Evolutionary conservation across 1,139 yeast species (phyloP).

Genomic region (Taphrina wiesneri): DNA sequence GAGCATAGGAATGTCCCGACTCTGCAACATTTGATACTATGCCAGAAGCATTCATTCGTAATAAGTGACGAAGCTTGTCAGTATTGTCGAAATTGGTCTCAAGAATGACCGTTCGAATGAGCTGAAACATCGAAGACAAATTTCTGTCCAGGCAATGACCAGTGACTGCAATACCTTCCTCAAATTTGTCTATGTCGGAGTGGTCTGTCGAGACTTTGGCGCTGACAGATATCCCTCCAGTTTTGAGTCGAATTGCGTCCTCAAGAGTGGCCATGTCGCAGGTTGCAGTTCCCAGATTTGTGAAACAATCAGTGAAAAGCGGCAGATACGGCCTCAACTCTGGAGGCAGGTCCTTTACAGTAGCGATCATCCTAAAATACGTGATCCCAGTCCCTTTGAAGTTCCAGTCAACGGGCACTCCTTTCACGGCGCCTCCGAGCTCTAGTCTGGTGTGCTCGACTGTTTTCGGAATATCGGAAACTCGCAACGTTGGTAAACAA

Average conservation of each 20-base stretch:
- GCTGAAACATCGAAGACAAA: conserved; percentile 57
- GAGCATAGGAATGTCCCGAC: conserved; percentile 83
- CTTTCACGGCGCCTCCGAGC: conserved; percentile 36
- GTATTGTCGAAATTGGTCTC: conserved; percentile 69
- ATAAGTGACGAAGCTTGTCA: conserved; percentile 69
- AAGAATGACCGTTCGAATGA: conserved; percentile 68
- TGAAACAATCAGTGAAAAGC: conserved; percentile 73
- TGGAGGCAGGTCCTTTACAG: conserved; percentile 57
- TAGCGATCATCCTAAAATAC: conserved; percentile 63
- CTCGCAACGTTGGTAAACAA: conserved; percentile 72
- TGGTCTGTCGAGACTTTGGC: conserved; percentile 63
- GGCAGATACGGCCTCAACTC: conserved; percentile 70
- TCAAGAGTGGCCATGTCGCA: conserved; percentile 79
- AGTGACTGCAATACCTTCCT: conserved; percentile 57
- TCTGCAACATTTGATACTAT: conserved; percentile 85
- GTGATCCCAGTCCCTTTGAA: conserved; percentile 69
- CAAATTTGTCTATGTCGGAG: conserved; percentile 49
- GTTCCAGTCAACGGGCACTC: conserved; percentile 43
- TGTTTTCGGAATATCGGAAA: conserved; percentile 66
- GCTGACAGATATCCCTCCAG: conserved; percentile 78
- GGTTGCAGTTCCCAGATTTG: conserved; percentile 75
- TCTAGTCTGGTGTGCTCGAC: conserved; percentile 52
- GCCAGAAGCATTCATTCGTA: conserved; percentile 56
- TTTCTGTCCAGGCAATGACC: conserved; percentile 78
- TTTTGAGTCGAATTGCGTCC: conserved; percentile 73